Percentiles rank a stretch among this genome's conserved stretches.
Evolutionary conservation across 2,329 filamentous ascomycete genomes (phyloP).

Genomic region (Arthrobotrys musiformis): DNA sequence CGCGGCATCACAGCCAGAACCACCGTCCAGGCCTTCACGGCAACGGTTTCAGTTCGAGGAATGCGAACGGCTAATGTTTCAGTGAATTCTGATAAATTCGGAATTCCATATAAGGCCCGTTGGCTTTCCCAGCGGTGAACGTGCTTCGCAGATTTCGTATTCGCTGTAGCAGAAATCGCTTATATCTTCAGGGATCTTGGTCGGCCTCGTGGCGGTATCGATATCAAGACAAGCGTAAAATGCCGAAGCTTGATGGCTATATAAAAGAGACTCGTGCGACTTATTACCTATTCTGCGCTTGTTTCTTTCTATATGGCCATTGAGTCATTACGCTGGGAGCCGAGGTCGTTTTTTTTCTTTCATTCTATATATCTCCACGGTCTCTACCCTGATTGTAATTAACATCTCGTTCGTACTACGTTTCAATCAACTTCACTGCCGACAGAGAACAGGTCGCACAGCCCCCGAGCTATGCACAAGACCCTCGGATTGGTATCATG

Average conservation of each 20-base stretch:
- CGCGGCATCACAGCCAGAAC: conserved; percentile 23
- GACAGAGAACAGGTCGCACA: background rate
- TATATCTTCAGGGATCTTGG: conserved; percentile 22
- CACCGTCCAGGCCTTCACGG: background rate
- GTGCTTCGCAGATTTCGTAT: background rate
- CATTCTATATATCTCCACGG: background rate
- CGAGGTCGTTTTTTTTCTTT: background rate
- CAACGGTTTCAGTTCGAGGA: background rate
- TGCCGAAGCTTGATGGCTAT: conserved; percentile 41
- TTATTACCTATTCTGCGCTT: background rate
- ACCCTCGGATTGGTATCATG: conserved; percentile 79
- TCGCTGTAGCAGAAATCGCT: conserved; percentile 18
- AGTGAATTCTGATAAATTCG: background rate
- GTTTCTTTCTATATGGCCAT: background rate
- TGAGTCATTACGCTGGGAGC: conserved; percentile 1
- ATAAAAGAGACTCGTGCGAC: background rate
- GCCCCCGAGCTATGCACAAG: conserved; percentile 66
- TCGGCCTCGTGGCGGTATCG: conserved; percentile 11
- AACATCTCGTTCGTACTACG: background rate
- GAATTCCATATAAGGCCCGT: background rate
- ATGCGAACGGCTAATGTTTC: background rate
- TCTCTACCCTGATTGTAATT: background rate
- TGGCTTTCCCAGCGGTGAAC: background rate
- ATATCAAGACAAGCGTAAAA: conserved; percentile 23
- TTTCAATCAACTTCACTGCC: conserved; percentile 1